Base-by-base conservation (phyloP, 176 grass and related monocot species). In the Leersia perrieri region DNA sequence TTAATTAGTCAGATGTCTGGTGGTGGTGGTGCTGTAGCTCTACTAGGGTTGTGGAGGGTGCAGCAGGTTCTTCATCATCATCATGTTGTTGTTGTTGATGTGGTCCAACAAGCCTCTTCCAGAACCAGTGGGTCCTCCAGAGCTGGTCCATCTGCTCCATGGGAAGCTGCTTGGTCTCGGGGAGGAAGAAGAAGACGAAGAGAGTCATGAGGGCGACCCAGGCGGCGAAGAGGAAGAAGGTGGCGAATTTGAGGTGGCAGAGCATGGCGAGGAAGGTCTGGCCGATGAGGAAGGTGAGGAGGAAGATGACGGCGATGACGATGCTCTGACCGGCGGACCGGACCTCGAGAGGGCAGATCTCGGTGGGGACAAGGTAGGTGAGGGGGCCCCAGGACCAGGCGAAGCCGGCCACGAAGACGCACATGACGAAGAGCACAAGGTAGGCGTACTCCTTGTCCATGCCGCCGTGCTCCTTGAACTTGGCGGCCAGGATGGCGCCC, bases 111-210 rank as follows among this genome's bases (percentile, higher is more conserved):
- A 90, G 84, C 76, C 72, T 88, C 47, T 84, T 92, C 93, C 93
- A 92, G 40, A 96, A 96, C 85, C 90, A 85, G 26, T 96, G 93
- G 34, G 13, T 66, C 76, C 82, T 90, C 93, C 93, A 96, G 10
- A 96, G 71, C 75, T 96, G 93, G 9, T 96, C 93, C 93, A 96
- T 96, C 73, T 92, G 90, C 88, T 96, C 93, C 88, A 96, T 80
- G 14, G 93, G 85, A 49, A 92, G 72, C 53, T 88, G 71, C 90
- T 92, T 96, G 0, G 93, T 96, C 88, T 96, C 93, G 18, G 90
- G 88, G 74, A 96, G 69, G 82, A 96, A 84, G 30, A 92, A 78
- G 60, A 88, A 96, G 0, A 92, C 82, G 11, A 96, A 88, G 33
- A 89, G 10, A 9, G 93, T 96, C 93, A 96, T 96, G 34, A 80